Conservation (phyloP, 2,329 filamentous ascomycete species). For the Pseudogymnoascus sp. region DNA sequence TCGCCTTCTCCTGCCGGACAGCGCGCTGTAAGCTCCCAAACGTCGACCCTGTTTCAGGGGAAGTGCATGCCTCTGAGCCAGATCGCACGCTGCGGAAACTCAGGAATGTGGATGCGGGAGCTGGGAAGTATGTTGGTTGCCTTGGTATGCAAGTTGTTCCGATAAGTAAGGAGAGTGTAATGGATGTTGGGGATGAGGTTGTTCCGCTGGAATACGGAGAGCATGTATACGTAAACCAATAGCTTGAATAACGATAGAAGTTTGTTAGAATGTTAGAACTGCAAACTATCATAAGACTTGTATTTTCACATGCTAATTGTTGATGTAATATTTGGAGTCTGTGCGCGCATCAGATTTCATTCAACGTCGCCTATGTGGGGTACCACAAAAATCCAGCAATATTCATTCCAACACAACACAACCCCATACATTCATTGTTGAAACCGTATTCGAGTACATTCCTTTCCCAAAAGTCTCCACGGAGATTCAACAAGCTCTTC, state of each 20-base stretch:
- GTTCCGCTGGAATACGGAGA: constrained; percentile 38
- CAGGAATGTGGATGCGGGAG: constrained; percentile 55
- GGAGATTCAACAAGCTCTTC: background rate
- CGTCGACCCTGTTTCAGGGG: constrained; percentile 48
- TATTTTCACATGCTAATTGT: background rate
- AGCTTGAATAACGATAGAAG: background rate
- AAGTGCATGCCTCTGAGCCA: constrained; percentile 42
- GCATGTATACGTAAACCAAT: constrained; percentile 23
- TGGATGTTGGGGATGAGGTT: constrained; percentile 53
- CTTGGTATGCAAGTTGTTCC: constrained; percentile 63
- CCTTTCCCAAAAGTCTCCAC: background rate
- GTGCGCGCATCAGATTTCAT: background rate
- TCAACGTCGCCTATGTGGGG: background rate
- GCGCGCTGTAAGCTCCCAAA: constrained; percentile 67
- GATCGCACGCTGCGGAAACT: constrained; percentile 52
- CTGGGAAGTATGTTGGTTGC: constrained; percentile 47
- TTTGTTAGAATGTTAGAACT: background rate
- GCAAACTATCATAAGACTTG: background rate
- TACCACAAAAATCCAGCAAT: background rate
- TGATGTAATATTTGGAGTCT: background rate
- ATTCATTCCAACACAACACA: background rate
- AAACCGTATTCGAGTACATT: background rate
- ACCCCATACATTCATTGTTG: background rate
- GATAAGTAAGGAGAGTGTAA: constrained; percentile 37
- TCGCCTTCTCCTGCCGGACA: constrained; percentile 58